phyloP scores from a whole-genome alignment of 306 rosid genomes.

The Lathyrus sativus region DNA sequence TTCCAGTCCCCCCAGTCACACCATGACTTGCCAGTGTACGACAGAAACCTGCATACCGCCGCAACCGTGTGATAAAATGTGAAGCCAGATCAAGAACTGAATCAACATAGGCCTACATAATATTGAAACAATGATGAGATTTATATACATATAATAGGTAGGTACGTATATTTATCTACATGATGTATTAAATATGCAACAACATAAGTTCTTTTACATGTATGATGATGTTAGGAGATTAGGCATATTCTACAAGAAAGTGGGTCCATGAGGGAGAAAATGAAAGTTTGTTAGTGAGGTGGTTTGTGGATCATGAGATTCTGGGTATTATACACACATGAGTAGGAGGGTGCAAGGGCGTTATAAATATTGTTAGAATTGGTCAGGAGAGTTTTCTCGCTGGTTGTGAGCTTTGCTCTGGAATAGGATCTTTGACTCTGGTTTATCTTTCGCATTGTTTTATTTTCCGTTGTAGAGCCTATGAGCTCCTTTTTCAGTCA shows the following conservation, averaged over 20 bases:
- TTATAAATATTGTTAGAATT: too few species aligned
- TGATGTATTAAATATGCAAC: neutral
- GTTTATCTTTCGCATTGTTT: neutral
- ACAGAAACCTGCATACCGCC: constrained; percentile 91
- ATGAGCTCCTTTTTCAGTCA: neutral
- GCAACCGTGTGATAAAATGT: constrained; percentile 91
- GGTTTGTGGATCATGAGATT: too few species aligned
- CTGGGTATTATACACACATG: too few species aligned
- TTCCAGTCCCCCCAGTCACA: constrained; percentile 82
- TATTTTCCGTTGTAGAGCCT: neutral
- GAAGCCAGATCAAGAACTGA: constrained; percentile 99
- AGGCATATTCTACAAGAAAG: too few species aligned
- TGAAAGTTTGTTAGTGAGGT: too few species aligned
- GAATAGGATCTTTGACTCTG: neutral
- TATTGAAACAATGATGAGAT: constrained; percentile 32
- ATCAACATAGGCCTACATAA: constrained; percentile 89
- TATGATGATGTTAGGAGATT: too few species aligned
- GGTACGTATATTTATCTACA: constrained; percentile 11
- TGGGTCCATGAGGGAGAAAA: too few species aligned
- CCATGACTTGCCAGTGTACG: constrained; percentile 96
- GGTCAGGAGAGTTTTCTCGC: neutral
- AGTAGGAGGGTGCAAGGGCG: too few species aligned
- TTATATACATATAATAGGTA: constrained; percentile 10
- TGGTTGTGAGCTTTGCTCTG: neutral
- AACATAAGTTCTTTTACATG: constrained; percentile 4